Evolutionary conservation across 805 yeast species (phyloP), one percentile per base, ranked within the genome.

Genomic region (Wickerhamiella occidentalis): DNA sequence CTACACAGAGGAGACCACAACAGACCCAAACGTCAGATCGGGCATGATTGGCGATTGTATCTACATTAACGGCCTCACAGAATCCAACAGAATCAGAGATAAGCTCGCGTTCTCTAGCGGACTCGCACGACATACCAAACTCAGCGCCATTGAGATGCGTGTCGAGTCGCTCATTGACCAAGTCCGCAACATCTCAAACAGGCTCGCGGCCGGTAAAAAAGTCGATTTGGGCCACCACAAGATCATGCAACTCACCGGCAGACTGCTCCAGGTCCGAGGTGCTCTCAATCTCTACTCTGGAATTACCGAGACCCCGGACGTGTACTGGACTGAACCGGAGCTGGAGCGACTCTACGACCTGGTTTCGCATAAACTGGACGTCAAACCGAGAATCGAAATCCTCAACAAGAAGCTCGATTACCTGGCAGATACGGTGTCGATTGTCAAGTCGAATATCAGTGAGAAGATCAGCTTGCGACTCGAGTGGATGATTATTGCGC

Each of bases 71-170:
- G 80, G 79, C 1, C 57, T 62, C 0, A 68, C 69, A 7, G 56
- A 58, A 3, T 66, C 70, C n/a, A 71, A 75, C 52, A 71, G 75
- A 35, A 58, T 81, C 30, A 65, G 84, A 35, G 94, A 86, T 59
- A 85, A 82, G 66, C 82, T 87, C 8, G 95, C 96, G 0, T 87
- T 87, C 64, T 81, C 95, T 1, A 80, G 85, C 48, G 96, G 96
- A 0, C 67, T 88, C 28, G 81, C 95, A 0, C 67, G 96, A 56
- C 84, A 94, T 2, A 87, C 96, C 0, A 76, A 92, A 60, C 68
- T 88, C 40, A 87, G 95, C 0, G 78, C 86, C 1, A 64, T 88
- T 35, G 96, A 88, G 62, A 70, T 74, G 22, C 71, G 80, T 3
- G 67, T 86, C 38, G 96, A 87, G 55, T 67, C 73, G 23, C 83